A percentile compares a stretch with the other conserved stretches of the same genome.
Evolutionary conservation across 2,329 filamentous ascomycete genomes (phyloP).

Genomic region (Diaporthe sp.): DNA sequence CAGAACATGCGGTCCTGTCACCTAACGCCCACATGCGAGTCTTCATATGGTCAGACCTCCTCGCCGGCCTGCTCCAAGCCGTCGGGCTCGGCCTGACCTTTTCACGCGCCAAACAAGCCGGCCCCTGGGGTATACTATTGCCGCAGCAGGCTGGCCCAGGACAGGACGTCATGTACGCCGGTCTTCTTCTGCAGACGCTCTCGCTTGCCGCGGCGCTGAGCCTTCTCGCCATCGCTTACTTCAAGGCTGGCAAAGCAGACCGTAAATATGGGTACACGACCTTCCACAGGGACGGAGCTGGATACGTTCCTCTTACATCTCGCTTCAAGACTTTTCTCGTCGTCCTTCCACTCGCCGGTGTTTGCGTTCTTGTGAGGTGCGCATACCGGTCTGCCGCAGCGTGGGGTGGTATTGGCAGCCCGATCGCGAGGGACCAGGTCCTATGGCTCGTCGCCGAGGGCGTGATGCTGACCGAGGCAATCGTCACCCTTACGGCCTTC

Average conservation of each 20-base stretch:
- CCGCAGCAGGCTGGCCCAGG: conserved; percentile 30
- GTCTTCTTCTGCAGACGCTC: conserved; percentile 47
- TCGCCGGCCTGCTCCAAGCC: conserved; percentile 48
- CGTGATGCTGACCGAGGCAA: conserved; percentile 48
- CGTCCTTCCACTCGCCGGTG: conserved; percentile 45
- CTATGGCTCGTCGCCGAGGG: conserved; percentile 50
- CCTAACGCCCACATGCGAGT: conserved; percentile 45
- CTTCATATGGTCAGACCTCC: conserved; percentile 47
- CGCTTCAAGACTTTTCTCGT: conserved; percentile 48
- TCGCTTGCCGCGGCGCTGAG: conserved; percentile 45
- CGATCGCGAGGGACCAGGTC: conserved; percentile 46
- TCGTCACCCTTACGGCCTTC: conserved; percentile 47
- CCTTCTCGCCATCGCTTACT: conserved; percentile 46
- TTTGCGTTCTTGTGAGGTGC: conserved; percentile 47
- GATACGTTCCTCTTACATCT: conserved; percentile 46
- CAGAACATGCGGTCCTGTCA: conserved; percentile 49
- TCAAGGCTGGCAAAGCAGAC: conserved; percentile 45
- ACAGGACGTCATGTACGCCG: conserved; percentile 45
- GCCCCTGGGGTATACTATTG: conserved; percentile 36
- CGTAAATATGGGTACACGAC: conserved; percentile 49
- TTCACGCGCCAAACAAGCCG: conserved; percentile 43
- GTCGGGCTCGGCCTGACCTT: conserved; percentile 49
- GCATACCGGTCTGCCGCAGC: conserved; percentile 48
- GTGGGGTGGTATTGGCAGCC: conserved; percentile 46
- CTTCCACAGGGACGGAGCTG: conserved; percentile 46